A percentile compares a stretch with the other conserved stretches of the same genome.
phyloP scores from a whole-genome alignment of 768 basidiomycete genomes.

The Leccinum rimulosum region DNA sequence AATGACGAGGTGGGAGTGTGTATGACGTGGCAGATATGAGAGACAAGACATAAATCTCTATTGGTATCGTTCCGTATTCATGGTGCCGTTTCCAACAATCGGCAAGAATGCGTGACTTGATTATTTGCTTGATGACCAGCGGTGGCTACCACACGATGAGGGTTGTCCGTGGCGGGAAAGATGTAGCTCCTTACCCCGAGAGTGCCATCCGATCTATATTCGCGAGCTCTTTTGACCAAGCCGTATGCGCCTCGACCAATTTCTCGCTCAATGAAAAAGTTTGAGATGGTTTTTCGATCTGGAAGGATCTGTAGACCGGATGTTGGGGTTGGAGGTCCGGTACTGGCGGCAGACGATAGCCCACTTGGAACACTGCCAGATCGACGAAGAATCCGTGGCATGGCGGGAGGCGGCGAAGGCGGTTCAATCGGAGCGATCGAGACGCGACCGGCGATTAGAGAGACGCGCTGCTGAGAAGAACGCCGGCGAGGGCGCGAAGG shows the following conservation, averaged over 20 bases:
- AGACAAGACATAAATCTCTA: slow-evolving; percentile 96
- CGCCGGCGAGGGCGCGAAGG: slow-evolving; percentile 67
- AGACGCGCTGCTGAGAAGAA: slow-evolving; percentile 83
- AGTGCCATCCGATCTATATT: slow-evolving; percentile 69
- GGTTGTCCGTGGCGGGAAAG: slow-evolving; percentile 2
- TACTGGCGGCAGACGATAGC: slow-evolving; percentile 57
- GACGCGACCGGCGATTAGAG: slow-evolving; percentile 78
- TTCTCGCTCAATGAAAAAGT: slow-evolving; percentile 83
- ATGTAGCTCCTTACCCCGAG: slow-evolving; percentile 66
- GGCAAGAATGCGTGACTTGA: slow-evolving; percentile 96
- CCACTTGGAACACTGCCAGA: slow-evolving; percentile 62
- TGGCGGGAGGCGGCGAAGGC: slow-evolving; percentile 58
- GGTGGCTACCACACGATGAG: slow-evolving; percentile 55
- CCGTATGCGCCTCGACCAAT: slow-evolving; percentile 96
- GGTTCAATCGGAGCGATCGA: slow-evolving; percentile 76
- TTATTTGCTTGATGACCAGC: slow-evolving; percentile 95
- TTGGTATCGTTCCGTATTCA: slow-evolving; percentile 92
- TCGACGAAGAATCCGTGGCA: slow-evolving; percentile 63
- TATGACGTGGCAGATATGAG: slow-evolving; percentile 81
- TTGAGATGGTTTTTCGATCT: slow-evolving; percentile 74
- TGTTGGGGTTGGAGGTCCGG: slow-evolving; percentile 62
- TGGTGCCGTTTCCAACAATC: slow-evolving; percentile 99
- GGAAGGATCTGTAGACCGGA: slow-evolving; percentile 24
- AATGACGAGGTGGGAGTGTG: slow-evolving; percentile 70
- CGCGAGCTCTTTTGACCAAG: slow-evolving; percentile 85